A percentile compares a stretch with the other conserved stretches of the same genome.
These are phyloP conservation scores for Acanthamoeba triangularis DNA, from an alignment of 208 protist species.

Conservation along the genomic window DNA sequence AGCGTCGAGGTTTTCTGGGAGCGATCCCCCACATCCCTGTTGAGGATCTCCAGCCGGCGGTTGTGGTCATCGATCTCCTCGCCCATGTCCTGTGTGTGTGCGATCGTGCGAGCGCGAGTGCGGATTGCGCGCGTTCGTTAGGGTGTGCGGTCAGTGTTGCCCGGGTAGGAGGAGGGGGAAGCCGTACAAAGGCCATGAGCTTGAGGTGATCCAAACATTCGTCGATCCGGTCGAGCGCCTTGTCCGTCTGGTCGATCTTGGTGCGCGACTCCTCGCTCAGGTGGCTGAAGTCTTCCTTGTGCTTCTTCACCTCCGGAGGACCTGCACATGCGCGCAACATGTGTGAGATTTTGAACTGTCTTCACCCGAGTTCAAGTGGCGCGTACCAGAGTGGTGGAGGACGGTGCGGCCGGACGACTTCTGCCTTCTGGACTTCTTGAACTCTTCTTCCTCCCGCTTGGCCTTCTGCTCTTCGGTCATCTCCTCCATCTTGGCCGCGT, in stretches of 20 bases:
- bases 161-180: background rate
- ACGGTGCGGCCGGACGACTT: background rate
- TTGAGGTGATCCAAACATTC: slow-evolving; percentile 6
- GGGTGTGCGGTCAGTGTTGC: too few species aligned
- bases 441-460: background rate
- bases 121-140: too few species aligned
- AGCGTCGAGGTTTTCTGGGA: background rate
- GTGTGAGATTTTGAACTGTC: too few species aligned
- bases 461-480: background rate
- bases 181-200: slow-evolving; percentile 6
- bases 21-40: background rate
- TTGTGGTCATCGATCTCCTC: slow-evolving; percentile 33
- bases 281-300: slow-evolving; percentile 49
- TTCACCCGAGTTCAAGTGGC: too few species aligned
- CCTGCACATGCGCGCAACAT: background rate
- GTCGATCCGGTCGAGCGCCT: slow-evolving; percentile 12
- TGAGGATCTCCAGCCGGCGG: background rate
- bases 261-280: slow-evolving; percentile 10
- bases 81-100: slow-evolving; percentile 1
- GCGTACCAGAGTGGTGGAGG: slow-evolving; percentile 36
- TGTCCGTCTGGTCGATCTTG: slow-evolving; percentile 7
- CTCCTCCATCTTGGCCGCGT: slow-evolving; percentile 8
- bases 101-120: too few species aligned
- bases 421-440: slow-evolving; percentile 6
- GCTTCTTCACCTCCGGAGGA: background rate